Evolutionary conservation across 495 filamentous ascomycete species (phyloP).

Genomic region (Venustampulla echinocandica): DNA sequence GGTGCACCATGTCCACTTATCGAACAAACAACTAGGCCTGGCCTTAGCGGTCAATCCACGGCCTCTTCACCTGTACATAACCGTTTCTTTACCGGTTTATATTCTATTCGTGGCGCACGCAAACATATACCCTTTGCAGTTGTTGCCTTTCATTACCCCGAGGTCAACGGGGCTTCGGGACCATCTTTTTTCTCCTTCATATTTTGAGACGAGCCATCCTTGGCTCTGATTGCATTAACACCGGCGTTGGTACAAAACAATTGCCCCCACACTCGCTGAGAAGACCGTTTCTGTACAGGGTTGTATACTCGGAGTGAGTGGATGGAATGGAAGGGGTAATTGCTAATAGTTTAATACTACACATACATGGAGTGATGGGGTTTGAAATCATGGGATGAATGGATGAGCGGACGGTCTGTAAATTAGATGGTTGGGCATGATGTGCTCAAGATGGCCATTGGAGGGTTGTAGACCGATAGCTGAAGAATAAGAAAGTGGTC

Average conservation of each 20-base stretch:
- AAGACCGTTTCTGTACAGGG: not conserved
- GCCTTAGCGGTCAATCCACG: not conserved
- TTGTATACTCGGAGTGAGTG: not conserved
- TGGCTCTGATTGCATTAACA: not conserved
- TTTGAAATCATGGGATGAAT: constrained; percentile 1
- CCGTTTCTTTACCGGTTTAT: not conserved
- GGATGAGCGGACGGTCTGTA: not conserved
- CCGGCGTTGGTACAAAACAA: not conserved
- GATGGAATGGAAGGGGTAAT: constrained; percentile 7
- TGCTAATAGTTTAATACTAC: constrained; percentile 16
- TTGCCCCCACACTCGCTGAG: constrained; percentile 15
- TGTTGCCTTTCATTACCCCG: not conserved
- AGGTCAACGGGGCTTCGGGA: not conserved
- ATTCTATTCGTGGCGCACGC: not conserved
- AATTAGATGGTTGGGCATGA: not conserved
- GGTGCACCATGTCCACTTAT: too few relatives aligned
- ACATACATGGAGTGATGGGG: not conserved
- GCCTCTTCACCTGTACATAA: not conserved
- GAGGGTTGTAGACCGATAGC: not conserved
- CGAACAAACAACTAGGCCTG: too few relatives aligned
- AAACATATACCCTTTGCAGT: constrained; percentile 2
- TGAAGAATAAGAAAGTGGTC: not conserved
- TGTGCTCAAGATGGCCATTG: not conserved
- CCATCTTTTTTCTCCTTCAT: not conserved
- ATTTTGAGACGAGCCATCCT: too few relatives aligned